Conservation (phyloP, 306 rosid species). For the Purshia tridentata region DNA sequence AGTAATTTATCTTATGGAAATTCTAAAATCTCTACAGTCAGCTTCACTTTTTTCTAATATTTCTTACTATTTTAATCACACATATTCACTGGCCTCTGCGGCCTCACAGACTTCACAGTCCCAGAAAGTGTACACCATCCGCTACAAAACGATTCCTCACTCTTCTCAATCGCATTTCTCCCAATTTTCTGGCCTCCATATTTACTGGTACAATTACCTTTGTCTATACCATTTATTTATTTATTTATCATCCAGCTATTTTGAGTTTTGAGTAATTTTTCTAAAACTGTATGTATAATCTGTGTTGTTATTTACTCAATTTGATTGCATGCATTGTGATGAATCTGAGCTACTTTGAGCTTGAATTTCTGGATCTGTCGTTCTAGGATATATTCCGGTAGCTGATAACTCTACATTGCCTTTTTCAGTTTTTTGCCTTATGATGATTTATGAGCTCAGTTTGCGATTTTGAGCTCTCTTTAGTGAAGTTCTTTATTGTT, state of each 20-base stretch:
- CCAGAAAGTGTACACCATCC: slow-evolving; percentile 19
- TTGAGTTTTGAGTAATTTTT: not conserved
- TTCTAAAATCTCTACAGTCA: slow-evolving; percentile 26
- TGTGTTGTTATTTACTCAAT: not conserved
- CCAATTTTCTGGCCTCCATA: slow-evolving; percentile 14
- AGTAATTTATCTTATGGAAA: slow-evolving; percentile 1
- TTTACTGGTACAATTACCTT: slow-evolving; percentile 19
- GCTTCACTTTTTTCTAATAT: not conserved
- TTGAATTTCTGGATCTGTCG: slow-evolving; percentile 47
- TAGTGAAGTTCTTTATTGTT: slow-evolving; percentile 12
- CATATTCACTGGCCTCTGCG: not conserved
- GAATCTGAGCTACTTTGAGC: slow-evolving; percentile 28
- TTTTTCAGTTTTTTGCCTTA: not conserved
- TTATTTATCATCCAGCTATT: not conserved
- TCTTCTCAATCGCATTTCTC: slow-evolving; percentile 31
- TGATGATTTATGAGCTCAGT: slow-evolving; percentile 6
- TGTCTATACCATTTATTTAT: not conserved
- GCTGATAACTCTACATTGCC: slow-evolving; percentile 23
- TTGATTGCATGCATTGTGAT: slow-evolving; percentile 40
- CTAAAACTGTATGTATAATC: not conserved
- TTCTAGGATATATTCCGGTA: slow-evolving; percentile 3
- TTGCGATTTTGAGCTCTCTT: slow-evolving; percentile 14
- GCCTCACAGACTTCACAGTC: slow-evolving; percentile 17
- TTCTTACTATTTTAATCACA: not conserved
- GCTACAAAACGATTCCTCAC: slow-evolving; percentile 5